Evolutionary conservation across 2,329 filamentous ascomycete genomes (phyloP), one percentile per base, ranked within the genome.

Genomic region (Tympanopsis confertula): DNA sequence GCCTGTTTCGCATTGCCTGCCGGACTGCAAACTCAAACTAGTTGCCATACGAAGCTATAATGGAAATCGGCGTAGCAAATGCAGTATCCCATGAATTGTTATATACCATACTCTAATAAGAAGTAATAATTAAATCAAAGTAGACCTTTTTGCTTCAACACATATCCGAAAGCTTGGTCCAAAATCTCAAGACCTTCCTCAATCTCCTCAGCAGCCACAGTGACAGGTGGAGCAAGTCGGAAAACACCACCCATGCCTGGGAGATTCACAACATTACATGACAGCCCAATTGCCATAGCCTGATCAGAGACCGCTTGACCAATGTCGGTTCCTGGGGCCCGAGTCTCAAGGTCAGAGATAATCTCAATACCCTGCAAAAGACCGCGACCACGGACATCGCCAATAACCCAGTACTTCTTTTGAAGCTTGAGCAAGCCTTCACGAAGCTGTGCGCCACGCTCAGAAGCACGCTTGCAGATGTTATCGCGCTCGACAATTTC

Each of bases 321-420:
- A 3, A 72, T 47, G 1, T 65, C 60, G 1, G 59, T 42, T 0
- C 58, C 67, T 0, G 62, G 58, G 0, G 54, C 56, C 42, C 65
- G 68, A 0, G 60, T 65, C 38, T 58, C 41, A 1, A 53, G 47
- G 30, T 69, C 57, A 0, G 56, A 54, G 13, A 73, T 63, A 32
- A 72, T 67, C 48, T 72, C 68, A 20, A 71, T 56, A 0, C 66
- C 67, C 15, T 61, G 60, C 49, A 72, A 57, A 3, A 73, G 54
- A 1, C 68, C 69, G 0, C 65, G 58, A 0, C 69, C 68, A 5
- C 69, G 58, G 0, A 73, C 61, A 40, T 71, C 68, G 0, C 69
- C 68, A 20, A 74, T 66, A 45, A 67, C 72, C 40, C 61, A 62
- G 44, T 71, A 69, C 36, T 63, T 62, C 14, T 62, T 47, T 43